Percentiles rank a stretch among this genome's conserved stretches.
Conservation (phyloP, 768 basidiomycete genomes). For the Pleurotus djamor region DNA sequence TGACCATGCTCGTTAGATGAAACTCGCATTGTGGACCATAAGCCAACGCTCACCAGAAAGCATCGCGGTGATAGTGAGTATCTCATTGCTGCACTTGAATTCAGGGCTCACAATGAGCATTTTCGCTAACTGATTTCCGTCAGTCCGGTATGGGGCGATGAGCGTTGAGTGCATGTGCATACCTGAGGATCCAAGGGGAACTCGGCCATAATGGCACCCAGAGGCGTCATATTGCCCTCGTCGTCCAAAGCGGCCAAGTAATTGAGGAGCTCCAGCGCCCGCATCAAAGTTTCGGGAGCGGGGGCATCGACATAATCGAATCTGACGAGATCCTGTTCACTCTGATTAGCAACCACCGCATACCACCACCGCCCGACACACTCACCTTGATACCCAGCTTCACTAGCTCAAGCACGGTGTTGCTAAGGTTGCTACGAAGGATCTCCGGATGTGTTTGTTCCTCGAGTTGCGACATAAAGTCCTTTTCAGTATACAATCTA, state of each 20-base stretch:
- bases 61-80: constrained; percentile 95
- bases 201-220: constrained; percentile 94
- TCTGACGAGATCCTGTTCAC: constrained; percentile 67
- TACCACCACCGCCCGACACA: not conserved
- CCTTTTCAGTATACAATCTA: constrained; percentile 93
- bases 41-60: constrained; percentile 66
- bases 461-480: constrained; percentile 94
- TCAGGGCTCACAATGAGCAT: constrained; percentile 94
- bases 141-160: not conserved
- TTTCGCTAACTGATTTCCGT: constrained; percentile 71
- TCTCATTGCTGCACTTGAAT: constrained; percentile 95
- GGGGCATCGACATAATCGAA: constrained; percentile 94
- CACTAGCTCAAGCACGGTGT: constrained; percentile 89
- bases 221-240: constrained; percentile 83
- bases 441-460: constrained; percentile 99
- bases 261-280: constrained; percentile 91
- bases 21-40: not conserved
- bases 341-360: not conserved
- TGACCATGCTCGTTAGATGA: not conserved
- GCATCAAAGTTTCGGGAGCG: constrained; percentile 95
- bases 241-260: constrained; percentile 92
- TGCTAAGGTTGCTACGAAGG: constrained; percentile 88
- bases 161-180: constrained; percentile 12
- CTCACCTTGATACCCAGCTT: constrained; percentile 88
- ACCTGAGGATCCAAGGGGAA: constrained; percentile 99